Evolutionary conservation across 345 rosid species (phyloP).

Genomic region (Euphorbia lathyris): DNA sequence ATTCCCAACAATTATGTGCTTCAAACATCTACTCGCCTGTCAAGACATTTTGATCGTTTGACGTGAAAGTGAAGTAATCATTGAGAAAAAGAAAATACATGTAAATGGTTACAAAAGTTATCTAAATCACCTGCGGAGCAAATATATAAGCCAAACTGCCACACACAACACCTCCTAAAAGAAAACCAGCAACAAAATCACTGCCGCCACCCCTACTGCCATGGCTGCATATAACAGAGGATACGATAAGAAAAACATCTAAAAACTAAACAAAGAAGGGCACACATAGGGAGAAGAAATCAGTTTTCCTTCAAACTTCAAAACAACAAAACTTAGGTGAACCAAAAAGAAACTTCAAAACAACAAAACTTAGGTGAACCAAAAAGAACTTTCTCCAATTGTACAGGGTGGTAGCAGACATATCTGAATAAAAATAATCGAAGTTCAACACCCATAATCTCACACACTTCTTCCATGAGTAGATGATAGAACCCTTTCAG

Average conservation of each 20-base stretch:
- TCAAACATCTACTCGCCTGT: background rate
- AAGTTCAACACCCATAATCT: background rate
- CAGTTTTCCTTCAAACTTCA: background rate
- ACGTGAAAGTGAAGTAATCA: background rate
- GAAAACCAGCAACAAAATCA: constrained; percentile 84
- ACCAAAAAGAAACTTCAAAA: constrained; percentile 4
- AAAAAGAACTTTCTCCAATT: background rate
- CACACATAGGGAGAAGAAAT: background rate
- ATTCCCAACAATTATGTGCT: background rate
- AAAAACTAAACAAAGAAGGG: background rate
- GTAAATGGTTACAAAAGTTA: constrained; percentile 4
- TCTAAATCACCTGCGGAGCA: constrained; percentile 74
- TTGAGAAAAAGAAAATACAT: background rate
- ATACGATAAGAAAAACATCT: background rate
- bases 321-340: background rate
- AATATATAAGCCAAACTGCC: constrained; percentile 74
- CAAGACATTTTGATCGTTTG: background rate
- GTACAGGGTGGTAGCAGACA: background rate
- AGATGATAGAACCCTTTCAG: background rate
- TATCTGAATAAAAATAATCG: too few relatives aligned
- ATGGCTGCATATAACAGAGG: constrained; percentile 36
- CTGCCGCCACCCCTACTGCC: constrained; percentile 50
- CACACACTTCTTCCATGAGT: background rate
- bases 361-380: background rate
- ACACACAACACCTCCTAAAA: constrained; percentile 81